Conservation (phyloP, 345 rosid genomes). For the Eucalyptus curtisii region DNA sequence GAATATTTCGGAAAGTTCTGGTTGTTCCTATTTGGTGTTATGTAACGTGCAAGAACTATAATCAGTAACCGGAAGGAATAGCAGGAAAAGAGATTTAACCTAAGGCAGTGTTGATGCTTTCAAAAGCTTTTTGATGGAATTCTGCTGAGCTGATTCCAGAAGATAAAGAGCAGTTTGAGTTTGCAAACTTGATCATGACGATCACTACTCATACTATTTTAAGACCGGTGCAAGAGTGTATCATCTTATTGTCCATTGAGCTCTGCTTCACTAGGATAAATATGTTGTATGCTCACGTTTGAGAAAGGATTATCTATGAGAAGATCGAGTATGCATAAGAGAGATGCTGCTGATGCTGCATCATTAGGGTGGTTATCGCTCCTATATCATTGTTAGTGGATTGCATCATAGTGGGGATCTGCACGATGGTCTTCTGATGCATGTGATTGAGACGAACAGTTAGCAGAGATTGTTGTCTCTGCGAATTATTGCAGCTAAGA, state of each 20-base stretch:
- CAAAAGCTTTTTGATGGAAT: not conserved
- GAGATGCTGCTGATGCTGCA: not conserved
- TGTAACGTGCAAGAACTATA: not conserved
- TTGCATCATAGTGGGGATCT: not conserved
- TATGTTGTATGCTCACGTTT: not conserved
- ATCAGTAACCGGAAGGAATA: not conserved
- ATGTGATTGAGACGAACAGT: not conserved
- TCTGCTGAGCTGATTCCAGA: not conserved
- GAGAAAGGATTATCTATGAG: not conserved
- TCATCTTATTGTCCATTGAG: not conserved
- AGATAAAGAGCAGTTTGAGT: not conserved
- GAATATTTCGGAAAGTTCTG: not conserved
- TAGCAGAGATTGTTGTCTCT: not conserved
- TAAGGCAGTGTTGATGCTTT: not conserved
- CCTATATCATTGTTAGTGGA: not conserved
- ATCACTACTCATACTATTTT: not conserved
- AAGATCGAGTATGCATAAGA: not conserved
- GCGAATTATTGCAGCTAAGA: not conserved
- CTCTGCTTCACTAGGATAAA: not conserved
- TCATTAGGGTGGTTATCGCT: not conserved
- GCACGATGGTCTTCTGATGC: not conserved
- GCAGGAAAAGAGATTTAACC: not conserved
- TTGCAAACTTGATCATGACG: not conserved
- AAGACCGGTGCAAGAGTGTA: not conserved
- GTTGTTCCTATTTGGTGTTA: not conserved